Evolutionary conservation across 2,329 filamentous ascomycete species (phyloP).

Genomic region (Colletotrichum gloeosporioides): DNA sequence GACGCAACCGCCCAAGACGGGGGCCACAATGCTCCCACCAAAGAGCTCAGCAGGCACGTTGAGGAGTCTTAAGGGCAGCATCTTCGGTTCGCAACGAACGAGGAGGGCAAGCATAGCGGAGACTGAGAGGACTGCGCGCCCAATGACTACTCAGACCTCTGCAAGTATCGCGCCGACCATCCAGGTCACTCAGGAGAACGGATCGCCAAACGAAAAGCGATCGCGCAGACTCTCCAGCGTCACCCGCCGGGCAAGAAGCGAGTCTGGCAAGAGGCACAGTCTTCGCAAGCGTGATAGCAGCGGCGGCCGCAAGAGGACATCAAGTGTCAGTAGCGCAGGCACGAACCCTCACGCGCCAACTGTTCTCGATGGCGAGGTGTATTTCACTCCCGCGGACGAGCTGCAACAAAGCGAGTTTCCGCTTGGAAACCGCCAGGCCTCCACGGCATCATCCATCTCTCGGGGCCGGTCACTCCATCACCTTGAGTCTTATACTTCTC

Average conservation of each 20-base stretch:
- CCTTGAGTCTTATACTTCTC: conserved; percentile 51
- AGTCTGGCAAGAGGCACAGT: conserved; percentile 55
- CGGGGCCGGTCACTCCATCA: conserved; percentile 48
- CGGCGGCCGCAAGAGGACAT: conserved; percentile 49
- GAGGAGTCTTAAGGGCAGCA: conserved; percentile 73
- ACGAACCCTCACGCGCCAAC: conserved; percentile 42
- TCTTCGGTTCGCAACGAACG: conserved; percentile 70
- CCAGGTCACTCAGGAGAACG: conserved; percentile 74
- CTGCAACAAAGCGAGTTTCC: conserved; percentile 47
- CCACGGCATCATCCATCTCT: conserved; percentile 46
- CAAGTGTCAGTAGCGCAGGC: conserved; percentile 41
- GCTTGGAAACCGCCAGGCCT: conserved; percentile 44
- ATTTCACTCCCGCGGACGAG: conserved; percentile 54
- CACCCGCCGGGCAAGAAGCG: conserved; percentile 46
- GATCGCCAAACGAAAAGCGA: conserved; percentile 41
- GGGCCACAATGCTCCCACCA: conserved; percentile 54
- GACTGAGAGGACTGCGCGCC: conserved; percentile 41
- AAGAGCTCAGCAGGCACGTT: conserved; percentile 75
- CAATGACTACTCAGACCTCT: conserved; percentile 48
- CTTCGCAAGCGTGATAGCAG: conserved; percentile 60
- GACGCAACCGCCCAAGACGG: conserved; percentile 43
- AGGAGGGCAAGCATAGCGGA: conserved; percentile 41
- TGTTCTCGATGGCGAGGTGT: conserved; percentile 55
- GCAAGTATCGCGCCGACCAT: conserved; percentile 68
- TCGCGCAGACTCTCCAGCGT: conserved; percentile 38